Base-by-base conservation (phyloP, 2,329 filamentous ascomycete genomes). In the Verticillium longisporum region DNA sequence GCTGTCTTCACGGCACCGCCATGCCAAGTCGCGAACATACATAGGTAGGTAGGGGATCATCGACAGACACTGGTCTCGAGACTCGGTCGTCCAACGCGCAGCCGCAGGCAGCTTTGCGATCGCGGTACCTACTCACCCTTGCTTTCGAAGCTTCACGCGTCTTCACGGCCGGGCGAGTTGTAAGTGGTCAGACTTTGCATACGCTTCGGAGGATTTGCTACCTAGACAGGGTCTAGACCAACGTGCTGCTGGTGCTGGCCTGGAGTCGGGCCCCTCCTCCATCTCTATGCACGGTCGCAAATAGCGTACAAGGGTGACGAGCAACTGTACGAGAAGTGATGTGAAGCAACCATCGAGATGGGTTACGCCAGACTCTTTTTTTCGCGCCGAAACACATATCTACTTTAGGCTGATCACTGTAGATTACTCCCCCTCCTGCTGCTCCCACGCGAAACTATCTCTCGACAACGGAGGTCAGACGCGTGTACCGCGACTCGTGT, bases 341-440 rank as follows among this genome's bases (percentile, higher is more conserved):
- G 7, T 50, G 41, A 50, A 21, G 15, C 10, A 50, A 10, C 9
- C 2, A 18, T 18, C 18, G n/a, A 11, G 21, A 26, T 50, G n/a
- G 21, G 21, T 18, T 26, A 18, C 11, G n/a, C 10, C 18, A 10
- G 45, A 26, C 26, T 26, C 21, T 67, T 68, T 73, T 74, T 74
- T 74, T 66, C 74, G 69, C 74, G 73, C 75, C 76, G 64, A 62
- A 70, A 76, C 77, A 74, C 78, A 75, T 70, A 75, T 76, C 73
- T 75, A 75, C 59, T 57, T 7, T 18, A 69, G 65, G 66, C 63
- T 64, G 62, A 56, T 55, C 41, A 45, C 53, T 58, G 60, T 33
- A 32, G 32, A 32, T 34, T 55, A 13, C 21, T 33, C 18, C 26
- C 54, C 26, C 32, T 34, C 33, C 31, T 11, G 15, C 15, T n/a